Conservation (phyloP, 192 early-diverging fungal genomes). For the Mortierella claussenii region DNA sequence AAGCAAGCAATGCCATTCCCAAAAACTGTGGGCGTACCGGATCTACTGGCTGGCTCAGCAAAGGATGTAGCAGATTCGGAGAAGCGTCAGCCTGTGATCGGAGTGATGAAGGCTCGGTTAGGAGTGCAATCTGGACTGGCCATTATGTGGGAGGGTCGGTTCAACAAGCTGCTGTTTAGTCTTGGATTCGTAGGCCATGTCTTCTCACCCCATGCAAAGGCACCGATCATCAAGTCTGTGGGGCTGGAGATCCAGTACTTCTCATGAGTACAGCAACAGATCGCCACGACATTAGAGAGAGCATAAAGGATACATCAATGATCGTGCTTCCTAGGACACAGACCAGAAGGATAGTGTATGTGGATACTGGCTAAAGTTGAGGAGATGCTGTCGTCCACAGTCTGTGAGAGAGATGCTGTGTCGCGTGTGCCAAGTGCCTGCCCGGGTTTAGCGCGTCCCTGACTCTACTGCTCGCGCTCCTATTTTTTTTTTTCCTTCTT, state of each 20-base stretch:
- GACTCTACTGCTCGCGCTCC: too few relatives aligned
- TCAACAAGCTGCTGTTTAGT: constrained; percentile 71
- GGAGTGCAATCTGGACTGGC: constrained; percentile 65
- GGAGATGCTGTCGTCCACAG: too few relatives aligned
- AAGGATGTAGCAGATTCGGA: constrained; percentile 42
- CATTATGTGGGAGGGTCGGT: constrained; percentile 78
- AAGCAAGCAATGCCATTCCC: constrained; percentile 13
- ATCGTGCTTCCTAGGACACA: background rate
- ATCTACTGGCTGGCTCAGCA: constrained; percentile 17
- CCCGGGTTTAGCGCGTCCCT: too few relatives aligned
- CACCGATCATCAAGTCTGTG: constrained; percentile 63
- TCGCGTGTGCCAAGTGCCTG: too few relatives aligned
- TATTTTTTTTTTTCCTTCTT: too few relatives aligned
- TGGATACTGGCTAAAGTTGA: too few relatives aligned
- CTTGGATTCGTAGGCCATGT: constrained; percentile 76
- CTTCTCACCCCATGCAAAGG: constrained; percentile 43
- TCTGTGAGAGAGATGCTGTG: too few relatives aligned
- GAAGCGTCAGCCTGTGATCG: constrained; percentile 33
- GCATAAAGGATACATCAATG: background rate
- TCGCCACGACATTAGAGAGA: too few relatives aligned
- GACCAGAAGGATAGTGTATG: too few relatives aligned
- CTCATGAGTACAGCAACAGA: too few relatives aligned
- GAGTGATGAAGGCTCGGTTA: constrained; percentile 40
- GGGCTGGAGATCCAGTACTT: constrained; percentile 70
- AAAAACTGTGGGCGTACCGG: constrained; percentile 21